Conservation (phyloP, 2,329 filamentous ascomycete species). For the Daldinia sp. region DNA sequence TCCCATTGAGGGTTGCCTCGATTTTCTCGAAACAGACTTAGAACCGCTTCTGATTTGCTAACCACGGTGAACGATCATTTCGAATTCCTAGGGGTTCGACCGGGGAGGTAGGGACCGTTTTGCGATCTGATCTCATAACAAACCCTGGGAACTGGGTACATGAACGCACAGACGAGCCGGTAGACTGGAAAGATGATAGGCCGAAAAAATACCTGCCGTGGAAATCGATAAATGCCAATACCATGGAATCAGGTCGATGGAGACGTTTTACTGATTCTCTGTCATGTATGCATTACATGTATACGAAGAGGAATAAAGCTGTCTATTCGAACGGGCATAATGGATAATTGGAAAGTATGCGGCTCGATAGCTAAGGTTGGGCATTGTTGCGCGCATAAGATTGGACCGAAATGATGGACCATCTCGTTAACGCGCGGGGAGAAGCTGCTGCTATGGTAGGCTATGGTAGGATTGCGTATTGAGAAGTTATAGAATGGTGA, state of each 20-base stretch:
- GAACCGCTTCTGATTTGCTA: constrained; percentile 31
- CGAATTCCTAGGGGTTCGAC: constrained; percentile 33
- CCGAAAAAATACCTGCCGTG: constrained; percentile 9
- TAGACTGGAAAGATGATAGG: constrained; percentile 30
- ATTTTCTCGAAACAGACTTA: constrained; percentile 35
- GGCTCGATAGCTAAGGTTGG: constrained; percentile 29
- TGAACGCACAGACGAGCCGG: constrained; percentile 29
- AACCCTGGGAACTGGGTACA: constrained; percentile 28
- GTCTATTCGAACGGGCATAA: constrained; percentile 17
- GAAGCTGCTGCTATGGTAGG: too few species aligned
- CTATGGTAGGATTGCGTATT: constrained; percentile 27
- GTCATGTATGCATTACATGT: neutral
- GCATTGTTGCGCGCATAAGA: constrained; percentile 17
- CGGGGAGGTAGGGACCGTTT: constrained; percentile 28
- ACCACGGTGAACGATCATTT: constrained; percentile 32
- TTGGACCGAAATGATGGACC: constrained; percentile 28
- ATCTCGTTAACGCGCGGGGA: constrained; percentile 22
- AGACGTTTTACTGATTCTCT: neutral
- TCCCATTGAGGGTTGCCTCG: constrained; percentile 33
- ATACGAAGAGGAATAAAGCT: constrained; percentile 3
- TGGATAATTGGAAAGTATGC: constrained; percentile 4
- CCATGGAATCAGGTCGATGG: constrained; percentile 6
- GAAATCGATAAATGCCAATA: constrained; percentile 12
- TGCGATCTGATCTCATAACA: constrained; percentile 34
- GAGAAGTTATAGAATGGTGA: constrained; percentile 28